Percentiles rank a stretch among this genome's conserved stretches.
phyloP scores from a whole-genome alignment of 208 protist species.

The Leptomonas pyrrhocoris region DNA sequence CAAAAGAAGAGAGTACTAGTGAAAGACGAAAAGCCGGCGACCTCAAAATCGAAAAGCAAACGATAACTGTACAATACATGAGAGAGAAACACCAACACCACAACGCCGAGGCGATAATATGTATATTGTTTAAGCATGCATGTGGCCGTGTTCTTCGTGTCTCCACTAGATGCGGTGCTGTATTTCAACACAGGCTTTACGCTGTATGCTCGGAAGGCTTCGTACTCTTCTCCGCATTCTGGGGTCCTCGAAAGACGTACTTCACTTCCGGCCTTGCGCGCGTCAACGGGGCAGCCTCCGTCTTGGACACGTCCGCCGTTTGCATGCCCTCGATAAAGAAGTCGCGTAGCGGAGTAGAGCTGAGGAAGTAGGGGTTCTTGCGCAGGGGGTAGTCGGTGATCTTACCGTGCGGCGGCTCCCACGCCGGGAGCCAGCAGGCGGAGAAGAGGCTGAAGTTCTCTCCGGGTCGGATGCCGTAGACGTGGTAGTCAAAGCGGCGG shows the following conservation, averaged over 20 bases:
- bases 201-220: constrained; percentile 8
- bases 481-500: constrained; percentile 90
- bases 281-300: constrained; percentile 63
- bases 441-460: constrained; percentile 87
- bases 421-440: constrained; percentile 75
- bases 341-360: constrained; percentile 68
- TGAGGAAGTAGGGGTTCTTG: constrained; percentile 92
- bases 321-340: constrained; percentile 60
- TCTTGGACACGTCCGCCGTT: constrained; percentile 51
- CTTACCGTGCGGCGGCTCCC: constrained; percentile 62
- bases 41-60: too few relatives aligned
- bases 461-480: constrained; percentile 86
- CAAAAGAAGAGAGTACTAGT: constrained; percentile 4
- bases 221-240: constrained; percentile 28
- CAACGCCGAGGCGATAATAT: too few relatives aligned
- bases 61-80: constrained; percentile 1
- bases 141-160: not conserved
- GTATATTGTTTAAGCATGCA: too few relatives aligned
- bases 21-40: constrained; percentile 12
- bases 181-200: too few relatives aligned
- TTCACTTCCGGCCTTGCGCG: constrained; percentile 75
- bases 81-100: not conserved
- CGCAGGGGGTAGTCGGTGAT: constrained; percentile 83
- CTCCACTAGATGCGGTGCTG: too few relatives aligned
- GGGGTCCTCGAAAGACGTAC: constrained; percentile 78